Base-by-base conservation (phyloP, 2,329 filamentous ascomycete genomes). In the Thelonectria blattea region DNA sequence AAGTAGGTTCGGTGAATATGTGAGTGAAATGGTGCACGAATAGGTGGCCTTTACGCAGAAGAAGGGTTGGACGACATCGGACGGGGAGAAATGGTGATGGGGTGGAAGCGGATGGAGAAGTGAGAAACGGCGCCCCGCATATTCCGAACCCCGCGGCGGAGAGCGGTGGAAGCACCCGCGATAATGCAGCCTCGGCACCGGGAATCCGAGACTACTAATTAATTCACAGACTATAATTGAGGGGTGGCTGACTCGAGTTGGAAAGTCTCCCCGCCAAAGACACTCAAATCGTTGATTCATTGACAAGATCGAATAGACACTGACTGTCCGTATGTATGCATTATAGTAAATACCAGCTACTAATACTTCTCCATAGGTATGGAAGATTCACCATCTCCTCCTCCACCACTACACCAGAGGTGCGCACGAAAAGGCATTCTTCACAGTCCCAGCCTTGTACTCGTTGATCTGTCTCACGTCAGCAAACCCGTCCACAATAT, bases 101-200 rank as follows among this genome's bases (percentile, higher is more conserved):
- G n/a, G 15, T 52, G 56, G 56, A 58, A 58, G 50, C 50, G 43
- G 43, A 53, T 58, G 56, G 56, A 58, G 51, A 34, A 47, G 27
- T 20, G 43, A 34, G 34, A 37, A 37, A 37, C 34, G 34, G 12
- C 17, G 56, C 56, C 56, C 56, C 56, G 56, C 56, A 52, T 43
- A 53, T 58, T 53, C 50, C 43, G 56, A 58, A 49, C 50, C 56
- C 53, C 56, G 34, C 34, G 34, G 34, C 34, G 34, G 34, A 37
- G 34, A n/a, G 49, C 49, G 34, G 34, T 20, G 24, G 34, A 37
- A 11, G 12, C 12, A 12, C 34, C 34, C 34, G 34, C 34, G 15
- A 37, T 14, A 15, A 37, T 9, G 34, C 34, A 3, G 34, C 34
- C 34, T 37, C 34, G 34, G 34, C 11, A 37, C 34, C 34, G 34